These are phyloP conservation scores for Orychophragmus violaceus DNA, from an alignment of 345 rosid species.

Conservation along the genomic window DNA sequence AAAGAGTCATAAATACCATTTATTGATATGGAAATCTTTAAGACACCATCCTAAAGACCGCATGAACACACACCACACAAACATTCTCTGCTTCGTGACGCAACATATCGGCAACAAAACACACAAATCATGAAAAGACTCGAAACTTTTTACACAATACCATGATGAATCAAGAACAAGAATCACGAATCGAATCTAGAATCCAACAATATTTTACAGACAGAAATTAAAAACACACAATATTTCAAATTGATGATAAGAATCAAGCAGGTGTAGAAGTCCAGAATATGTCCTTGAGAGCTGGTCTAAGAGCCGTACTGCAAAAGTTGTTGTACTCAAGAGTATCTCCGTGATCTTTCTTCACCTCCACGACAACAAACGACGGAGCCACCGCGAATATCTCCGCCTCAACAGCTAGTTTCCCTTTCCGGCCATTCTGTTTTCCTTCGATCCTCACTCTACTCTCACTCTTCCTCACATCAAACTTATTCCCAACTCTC, in stretches of 20 bases:
- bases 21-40: constrained; percentile 8
- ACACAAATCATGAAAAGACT: neutral
- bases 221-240: neutral
- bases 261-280: constrained; percentile 48
- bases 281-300: constrained; percentile 86
- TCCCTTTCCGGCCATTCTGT: constrained; percentile 83
- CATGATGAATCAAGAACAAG: constrained; percentile 23
- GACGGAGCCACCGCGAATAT: constrained; percentile 73
- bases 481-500: constrained; percentile 49
- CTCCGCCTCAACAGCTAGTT: constrained; percentile 67
- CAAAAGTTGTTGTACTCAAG: constrained; percentile 88
- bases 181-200: constrained; percentile 16
- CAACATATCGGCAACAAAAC: constrained; percentile 11
- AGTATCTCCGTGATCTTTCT: constrained; percentile 83
- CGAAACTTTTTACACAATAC: neutral
- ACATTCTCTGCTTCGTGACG: constrained; percentile 8
- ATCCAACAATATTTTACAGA: neutral
- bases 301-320: constrained; percentile 76
- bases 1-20: constrained; percentile 12
- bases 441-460: constrained; percentile 68
- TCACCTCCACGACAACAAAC: constrained; percentile 77
- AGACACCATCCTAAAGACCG: constrained; percentile 4
- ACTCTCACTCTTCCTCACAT: constrained; percentile 64
- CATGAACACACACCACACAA: constrained; percentile 8
- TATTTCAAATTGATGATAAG: neutral